Conservation (phyloP, 176 grass and related monocot species). For the Hsuehochloa calcarea region DNA sequence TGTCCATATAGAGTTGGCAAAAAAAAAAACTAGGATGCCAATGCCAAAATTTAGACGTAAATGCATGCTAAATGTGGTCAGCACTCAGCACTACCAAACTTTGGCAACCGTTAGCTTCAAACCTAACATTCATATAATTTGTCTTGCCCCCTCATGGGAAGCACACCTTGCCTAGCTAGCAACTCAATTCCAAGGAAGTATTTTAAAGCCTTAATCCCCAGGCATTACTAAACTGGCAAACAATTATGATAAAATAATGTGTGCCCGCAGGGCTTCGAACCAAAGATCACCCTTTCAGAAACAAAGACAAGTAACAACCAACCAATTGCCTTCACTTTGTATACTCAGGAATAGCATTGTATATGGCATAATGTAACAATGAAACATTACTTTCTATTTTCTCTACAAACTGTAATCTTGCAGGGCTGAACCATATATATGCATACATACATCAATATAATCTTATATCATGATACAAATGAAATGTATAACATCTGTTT, state of each 20-base stretch:
- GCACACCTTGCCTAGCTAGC: not conserved
- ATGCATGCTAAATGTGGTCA: not conserved
- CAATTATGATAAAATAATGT: not conserved
- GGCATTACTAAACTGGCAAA: not conserved
- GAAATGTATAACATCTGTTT: not conserved
- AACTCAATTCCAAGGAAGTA: not conserved
- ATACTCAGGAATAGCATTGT: not conserved
- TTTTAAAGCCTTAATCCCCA: not conserved
- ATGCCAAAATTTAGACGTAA: slow-evolving; percentile 5
- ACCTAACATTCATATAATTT: not conserved
- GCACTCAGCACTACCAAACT: not conserved
- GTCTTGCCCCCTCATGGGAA: not conserved
- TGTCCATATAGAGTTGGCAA: not conserved
- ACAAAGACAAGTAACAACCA: not conserved
- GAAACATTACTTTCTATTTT: slow-evolving; percentile 11
- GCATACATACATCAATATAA: not conserved
- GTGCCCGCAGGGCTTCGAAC: not conserved
- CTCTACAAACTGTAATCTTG: not conserved
- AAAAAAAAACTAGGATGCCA: slow-evolving; percentile 2
- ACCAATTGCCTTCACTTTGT: not conserved
- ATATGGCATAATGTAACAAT: slow-evolving; percentile 3
- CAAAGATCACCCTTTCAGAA: not conserved
- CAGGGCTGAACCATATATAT: not conserved
- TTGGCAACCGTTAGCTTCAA: not conserved
- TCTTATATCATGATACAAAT: not conserved